Percentiles rank a stretch among this genome's conserved stretches.
phyloP scores from a whole-genome alignment of 2,329 filamentous ascomycete species.

The Fusarium subtropicale region DNA sequence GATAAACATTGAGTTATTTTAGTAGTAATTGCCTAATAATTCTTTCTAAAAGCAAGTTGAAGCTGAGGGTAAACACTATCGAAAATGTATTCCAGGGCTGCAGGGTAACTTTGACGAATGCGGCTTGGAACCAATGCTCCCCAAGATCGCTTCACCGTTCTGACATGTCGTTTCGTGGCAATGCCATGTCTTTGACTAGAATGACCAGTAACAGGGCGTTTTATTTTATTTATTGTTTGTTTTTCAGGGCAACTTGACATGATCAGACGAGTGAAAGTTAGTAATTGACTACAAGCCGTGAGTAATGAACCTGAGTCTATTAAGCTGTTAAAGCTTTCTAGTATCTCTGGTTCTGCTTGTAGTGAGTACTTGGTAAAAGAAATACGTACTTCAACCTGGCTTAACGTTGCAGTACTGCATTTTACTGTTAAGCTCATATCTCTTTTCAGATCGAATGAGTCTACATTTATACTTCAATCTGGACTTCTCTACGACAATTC shows the following conservation, averaged over 20 bases:
- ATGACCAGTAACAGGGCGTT: fast-evolving
- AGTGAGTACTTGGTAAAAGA: not conserved
- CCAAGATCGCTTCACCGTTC: not conserved
- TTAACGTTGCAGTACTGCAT: too few species aligned
- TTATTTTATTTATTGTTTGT: not conserved
- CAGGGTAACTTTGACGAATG: not conserved
- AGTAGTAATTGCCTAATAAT: fast-evolving
- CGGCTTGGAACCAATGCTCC: not conserved
- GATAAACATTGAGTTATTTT: not conserved
- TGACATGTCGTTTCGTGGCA: not conserved
- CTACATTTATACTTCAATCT: too few species aligned
- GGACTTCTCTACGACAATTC: too few species aligned
- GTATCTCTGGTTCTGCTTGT: not conserved
- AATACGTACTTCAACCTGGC: too few species aligned
- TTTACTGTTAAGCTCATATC: too few species aligned
- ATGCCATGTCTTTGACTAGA: not conserved
- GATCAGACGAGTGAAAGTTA: not conserved
- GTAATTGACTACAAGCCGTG: not conserved
- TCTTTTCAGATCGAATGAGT: too few species aligned
- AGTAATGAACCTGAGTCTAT: fast-evolving
- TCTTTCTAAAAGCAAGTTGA: not conserved
- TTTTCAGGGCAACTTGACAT: fast-evolving
- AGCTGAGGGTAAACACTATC: too few species aligned
- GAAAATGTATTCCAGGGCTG: not conserved
- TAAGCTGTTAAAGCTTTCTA: too few species aligned